Evolutionary conservation across 2,329 filamentous ascomycete species (phyloP), one percentile per base, ranked within the genome.

Genomic region (Aspergillus sp.): DNA sequence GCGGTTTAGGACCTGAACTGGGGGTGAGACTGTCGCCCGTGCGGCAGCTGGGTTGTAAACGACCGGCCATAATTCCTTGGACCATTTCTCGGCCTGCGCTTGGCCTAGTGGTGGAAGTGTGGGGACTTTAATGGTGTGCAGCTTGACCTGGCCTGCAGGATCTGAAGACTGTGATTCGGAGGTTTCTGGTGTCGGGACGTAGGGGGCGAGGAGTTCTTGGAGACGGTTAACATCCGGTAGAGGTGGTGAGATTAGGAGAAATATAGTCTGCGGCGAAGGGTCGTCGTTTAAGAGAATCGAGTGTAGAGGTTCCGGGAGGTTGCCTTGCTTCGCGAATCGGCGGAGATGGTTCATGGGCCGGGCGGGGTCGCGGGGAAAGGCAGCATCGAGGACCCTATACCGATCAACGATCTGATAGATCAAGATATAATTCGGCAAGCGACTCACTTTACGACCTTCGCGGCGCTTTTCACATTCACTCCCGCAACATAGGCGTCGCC

Each of bases 11-110:
- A 73, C 68, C 47, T 76, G 70, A 3, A 70, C 70, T 3, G 77
- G 76, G 2, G 78, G 77, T 1, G 76, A 75, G 62, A 78, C 68
- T 47, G 73, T 72, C 31, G 74, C 66, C n/a, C 75, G 69, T 8
- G 77, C 75, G 7, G 77, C 73, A 5, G 78, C 74, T 19, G 77
- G 75, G 61, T 80, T 80, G 67, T 71, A 80, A 11, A 70, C 66
- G 33, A 76, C 73, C 1, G 77, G 77, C 78, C 78, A 80, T 44
- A 76, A 65, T 12, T 62, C 72, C 21, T 70, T 69, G 8, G 73
- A 70, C 77, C 77, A 79, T 55, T 66, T 63, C 23, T 74, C 66
- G n/a, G 78, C 75, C 66, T 79, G 76, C n/a, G 63, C 57, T 2
- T 62, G 44, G 33, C 68, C 76, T 46, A 76, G 65, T 4, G 78